A percentile compares a stretch with the other conserved stretches of the same genome.
These are phyloP conservation scores for Silene coronaria DNA, from an alignment of 179 eudicot genomes.

Conservation along the genomic window DNA sequence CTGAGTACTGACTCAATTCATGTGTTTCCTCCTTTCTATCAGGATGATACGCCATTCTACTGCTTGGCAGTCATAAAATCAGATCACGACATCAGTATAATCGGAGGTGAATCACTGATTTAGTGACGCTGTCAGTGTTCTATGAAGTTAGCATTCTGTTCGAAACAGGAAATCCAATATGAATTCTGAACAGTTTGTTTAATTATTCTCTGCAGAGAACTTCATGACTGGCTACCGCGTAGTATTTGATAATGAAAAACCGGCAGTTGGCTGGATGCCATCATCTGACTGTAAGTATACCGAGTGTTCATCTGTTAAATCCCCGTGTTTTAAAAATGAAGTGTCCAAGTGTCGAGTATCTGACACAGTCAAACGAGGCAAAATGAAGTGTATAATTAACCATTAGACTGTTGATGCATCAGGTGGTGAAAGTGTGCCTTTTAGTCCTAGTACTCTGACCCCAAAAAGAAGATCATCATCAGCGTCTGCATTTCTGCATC, in stretches of 20 bases:
- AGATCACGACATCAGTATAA: slow-evolving; percentile 45
- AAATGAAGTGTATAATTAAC: not conserved
- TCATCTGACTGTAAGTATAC: slow-evolving; percentile 62
- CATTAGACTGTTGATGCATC: slow-evolving; percentile 9
- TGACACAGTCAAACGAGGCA: too few relatives aligned
- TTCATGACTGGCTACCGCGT: slow-evolving; percentile 82
- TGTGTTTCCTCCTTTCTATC: not conserved
- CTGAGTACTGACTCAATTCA: not conserved
- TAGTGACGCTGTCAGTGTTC: not conserved
- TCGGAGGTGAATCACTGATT: slow-evolving; percentile 44
- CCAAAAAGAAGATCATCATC: not conserved
- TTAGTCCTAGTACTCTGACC: not conserved
- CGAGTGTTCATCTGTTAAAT: not conserved
- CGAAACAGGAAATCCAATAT: not conserved
- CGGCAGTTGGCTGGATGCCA: slow-evolving; percentile 67
- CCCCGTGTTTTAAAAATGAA: not conserved
- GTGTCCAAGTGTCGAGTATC: too few relatives aligned
- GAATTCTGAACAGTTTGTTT: not conserved
- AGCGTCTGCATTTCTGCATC: slow-evolving; percentile 4
- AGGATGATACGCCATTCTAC: slow-evolving; percentile 27
- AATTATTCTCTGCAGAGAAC: slow-evolving; percentile 51
- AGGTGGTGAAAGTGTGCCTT: slow-evolving; percentile 30
- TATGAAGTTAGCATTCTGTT: not conserved
- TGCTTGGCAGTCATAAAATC: slow-evolving; percentile 67
- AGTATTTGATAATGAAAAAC: slow-evolving; percentile 74